These are phyloP conservation scores for Senecio squalidus DNA, from an alignment of 140 eudicot species.

Conservation along the genomic window DNA sequence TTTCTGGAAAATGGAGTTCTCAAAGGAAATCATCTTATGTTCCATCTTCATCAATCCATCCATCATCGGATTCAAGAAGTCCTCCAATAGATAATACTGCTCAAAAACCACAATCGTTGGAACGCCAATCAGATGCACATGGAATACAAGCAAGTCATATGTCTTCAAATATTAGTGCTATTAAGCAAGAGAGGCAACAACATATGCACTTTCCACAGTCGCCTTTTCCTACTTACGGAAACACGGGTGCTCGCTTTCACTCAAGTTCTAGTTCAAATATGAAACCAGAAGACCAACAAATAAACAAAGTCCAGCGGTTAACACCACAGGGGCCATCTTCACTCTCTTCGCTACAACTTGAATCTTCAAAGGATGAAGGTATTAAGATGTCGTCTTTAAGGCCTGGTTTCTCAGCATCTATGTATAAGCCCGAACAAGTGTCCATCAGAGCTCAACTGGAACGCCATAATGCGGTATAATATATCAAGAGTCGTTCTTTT, in stretches of 20 bases:
- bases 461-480: constrained; percentile 33
- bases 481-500: neutral
- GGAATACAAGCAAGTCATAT: neutral
- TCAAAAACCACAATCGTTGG: constrained; percentile 32
- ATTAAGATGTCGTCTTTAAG: constrained; percentile 49
- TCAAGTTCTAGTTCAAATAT: constrained; percentile 45
- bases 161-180: constrained; percentile 19
- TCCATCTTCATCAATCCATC: constrained; percentile 30
- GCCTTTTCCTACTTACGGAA: constrained; percentile 55
- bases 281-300: constrained; percentile 53
- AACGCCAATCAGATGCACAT: constrained; percentile 37
- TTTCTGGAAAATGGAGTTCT: constrained; percentile 23
- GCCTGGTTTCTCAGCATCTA: constrained; percentile 34
- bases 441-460: constrained; percentile 34
- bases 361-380: constrained; percentile 44
- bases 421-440: constrained; percentile 33
- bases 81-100: constrained; percentile 30
- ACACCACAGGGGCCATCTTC: constrained; percentile 37
- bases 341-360: neutral
- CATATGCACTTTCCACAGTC: constrained; percentile 56
- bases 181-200: constrained; percentile 48
- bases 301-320: constrained; percentile 36
- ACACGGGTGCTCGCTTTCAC: constrained; percentile 31
- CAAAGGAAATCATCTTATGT: constrained; percentile 2
- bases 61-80: constrained; percentile 36